Evolutionary conservation across 2,329 filamentous ascomycete species (phyloP), one percentile per base, ranked within the genome.

Genomic region (Colletotrichum trifolii): DNA sequence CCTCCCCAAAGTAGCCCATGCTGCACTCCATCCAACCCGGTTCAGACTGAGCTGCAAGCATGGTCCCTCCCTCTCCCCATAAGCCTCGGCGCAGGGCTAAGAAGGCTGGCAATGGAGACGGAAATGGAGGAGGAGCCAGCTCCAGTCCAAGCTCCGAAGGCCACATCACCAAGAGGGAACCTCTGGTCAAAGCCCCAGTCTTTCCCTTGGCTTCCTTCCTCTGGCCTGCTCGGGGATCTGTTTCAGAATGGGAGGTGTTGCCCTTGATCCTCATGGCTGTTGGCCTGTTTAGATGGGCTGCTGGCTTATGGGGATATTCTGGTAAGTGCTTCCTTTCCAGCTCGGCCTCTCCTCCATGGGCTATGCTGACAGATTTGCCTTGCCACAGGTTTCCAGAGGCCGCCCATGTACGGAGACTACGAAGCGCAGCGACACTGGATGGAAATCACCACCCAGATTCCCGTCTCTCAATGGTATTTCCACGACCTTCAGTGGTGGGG

Each of bases 341-440:
- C 25, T 25, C 25, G 25, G 34, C 45, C 8, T n/a, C 17, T 11
- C 11, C 35, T 33, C 57, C 12, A 33, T 40, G 10, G 39, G 33
- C 25, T 10, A 13, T 38, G 43, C 46, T 48, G 45, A 39, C 46
- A 62, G n/a, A 69, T 58, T 15, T 54, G 43, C 68, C 35, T 33
- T 48, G 48, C 46, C 60, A 4, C 67, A 94, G 92, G 95, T 60
- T 92, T 90, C 73, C 83, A 90, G 64, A 88, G 87, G 66, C 94
- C 94, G 40, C 96, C 96, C 6, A 94, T 97, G 89, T 92, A 94
- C 74, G 96, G 96, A 69, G 96, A 99, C 78, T 99, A 97, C 79
- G 96, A 99, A 81, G 96, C 96, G 4, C 96, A 99, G 77, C 84
- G 96, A 71, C 96, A 99, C 78, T 99, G 96, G 96, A 97, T 99